These are phyloP conservation scores for Parafenestella ontariensis DNA, from an alignment of 2,329 filamentous ascomycete species.

Conservation along the genomic window DNA sequence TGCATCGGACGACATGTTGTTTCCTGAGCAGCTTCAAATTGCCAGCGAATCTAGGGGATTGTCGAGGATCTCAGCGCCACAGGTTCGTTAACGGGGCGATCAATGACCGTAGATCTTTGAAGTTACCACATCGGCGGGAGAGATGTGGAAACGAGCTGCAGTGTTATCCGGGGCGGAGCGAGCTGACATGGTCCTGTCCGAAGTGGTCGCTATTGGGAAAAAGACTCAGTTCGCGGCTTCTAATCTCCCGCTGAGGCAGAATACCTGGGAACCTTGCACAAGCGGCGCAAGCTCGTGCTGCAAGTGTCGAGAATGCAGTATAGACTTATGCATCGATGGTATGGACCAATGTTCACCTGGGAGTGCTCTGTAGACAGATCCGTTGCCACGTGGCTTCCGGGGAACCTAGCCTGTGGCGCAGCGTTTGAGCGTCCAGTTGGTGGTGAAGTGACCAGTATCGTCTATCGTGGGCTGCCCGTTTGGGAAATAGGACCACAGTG, in stretches of 20 bases:
- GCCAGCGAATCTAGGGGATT: neutral
- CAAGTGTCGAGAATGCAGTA: too few relatives aligned
- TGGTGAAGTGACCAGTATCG: neutral
- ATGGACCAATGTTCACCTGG: too few relatives aligned
- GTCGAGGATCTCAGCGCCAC: neutral
- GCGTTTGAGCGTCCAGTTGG: neutral
- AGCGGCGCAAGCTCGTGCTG: neutral
- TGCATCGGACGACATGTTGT: too few relatives aligned
- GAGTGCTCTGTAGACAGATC: neutral
- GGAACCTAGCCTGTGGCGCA: neutral
- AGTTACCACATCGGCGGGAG: slow-evolving; percentile 1
- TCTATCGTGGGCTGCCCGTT: slow-evolving; percentile 1
- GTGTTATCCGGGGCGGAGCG: neutral
- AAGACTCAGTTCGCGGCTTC: neutral
- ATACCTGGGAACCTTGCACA: too few relatives aligned
- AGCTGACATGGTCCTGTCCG: neutral
- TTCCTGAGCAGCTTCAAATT: neutral
- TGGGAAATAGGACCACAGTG: neutral
- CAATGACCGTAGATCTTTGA: neutral
- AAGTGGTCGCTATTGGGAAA: neutral
- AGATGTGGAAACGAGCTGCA: neutral
- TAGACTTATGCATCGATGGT: too few relatives aligned
- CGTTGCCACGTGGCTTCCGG: neutral
- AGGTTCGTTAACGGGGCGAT: neutral
- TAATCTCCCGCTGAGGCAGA: too few relatives aligned